Evolutionary conservation across 495 filamentous ascomycete species (phyloP), one percentile per base, ranked within the genome.

Genomic region (Emericellopsis terricola): DNA sequence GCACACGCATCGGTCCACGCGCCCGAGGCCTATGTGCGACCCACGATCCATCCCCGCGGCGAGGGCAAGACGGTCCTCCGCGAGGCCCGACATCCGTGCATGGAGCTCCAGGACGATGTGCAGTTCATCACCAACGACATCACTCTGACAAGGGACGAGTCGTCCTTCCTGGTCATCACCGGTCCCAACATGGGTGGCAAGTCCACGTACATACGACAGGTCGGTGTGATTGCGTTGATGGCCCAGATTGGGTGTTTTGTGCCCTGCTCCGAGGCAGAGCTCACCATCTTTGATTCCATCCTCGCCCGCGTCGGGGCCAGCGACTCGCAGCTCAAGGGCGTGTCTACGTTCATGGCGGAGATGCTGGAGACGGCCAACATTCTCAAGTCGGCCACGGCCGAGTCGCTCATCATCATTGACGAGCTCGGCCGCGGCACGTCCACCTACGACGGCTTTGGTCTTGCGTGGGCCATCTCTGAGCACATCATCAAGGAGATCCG

Each of bases 161-260:
- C 81, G 0, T 82, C 83, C 11, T 94, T 97, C 62, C 67, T 96
- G 10, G 91, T 94, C 59, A 94, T 94, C 56, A 97, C 89, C 1
- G 89, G 89, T 3, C 91, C 91, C 17, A 97, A 97, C 57, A 96
- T 96, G 91, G 89, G 89, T 42, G 89, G 89, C 44, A 99, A 99
- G 57, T 92, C 82, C 10, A 96, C 89, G 3, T 99, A 96, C 57
- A 99, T 99, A 52, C 81, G 91, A 8, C 86, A 94, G 50, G 94
- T 94, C 28, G 89, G 89, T 20, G 87, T 94, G 28, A 91, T 99
- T 39, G 91, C 89, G 1, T 69, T 99, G 16, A 91, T 99, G 87
- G 89, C 89, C 2, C 89, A 99, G 50, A 73, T 86, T 23, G 89
- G 89, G 38, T 94, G 83, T 60, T 99, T 96, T 48, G 91, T 99